Conservation (phyloP, 345 rosid genomes). For the Camelina laxa region DNA sequence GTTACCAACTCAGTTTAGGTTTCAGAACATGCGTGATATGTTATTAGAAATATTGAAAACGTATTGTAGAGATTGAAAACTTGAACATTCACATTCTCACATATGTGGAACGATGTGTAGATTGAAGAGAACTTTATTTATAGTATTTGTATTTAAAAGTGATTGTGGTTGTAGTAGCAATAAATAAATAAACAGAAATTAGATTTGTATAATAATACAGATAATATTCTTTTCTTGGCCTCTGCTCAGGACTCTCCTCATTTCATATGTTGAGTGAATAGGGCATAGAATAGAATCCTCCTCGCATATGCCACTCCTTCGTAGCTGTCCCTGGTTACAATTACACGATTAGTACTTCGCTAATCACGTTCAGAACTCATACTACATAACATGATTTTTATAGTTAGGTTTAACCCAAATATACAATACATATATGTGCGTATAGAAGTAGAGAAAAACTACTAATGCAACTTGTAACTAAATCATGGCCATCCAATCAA, state of each 20-base stretch:
- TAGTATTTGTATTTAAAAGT: background rate
- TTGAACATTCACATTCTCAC: too few species aligned
- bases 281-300: conserved; percentile 21
- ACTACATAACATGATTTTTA: background rate
- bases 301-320: conserved; percentile 31
- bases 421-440: too few species aligned
- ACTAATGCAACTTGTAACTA: background rate
- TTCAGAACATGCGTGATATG: background rate
- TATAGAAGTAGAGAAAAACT: too few species aligned
- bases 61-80: background rate
- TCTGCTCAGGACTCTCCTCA: conserved; percentile 18
- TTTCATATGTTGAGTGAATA: conserved; percentile 10
- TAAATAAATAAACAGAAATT: background rate
- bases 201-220: background rate
- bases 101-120: background rate
- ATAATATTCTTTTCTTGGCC: conserved; percentile 16
- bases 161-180: background rate
- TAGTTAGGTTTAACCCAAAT: too few species aligned
- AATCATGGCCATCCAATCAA: conserved; percentile 25
- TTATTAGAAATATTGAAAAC: conserved; percentile 4
- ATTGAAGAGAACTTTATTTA: background rate
- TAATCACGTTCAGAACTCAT: conserved; percentile 11
- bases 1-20: conserved; percentile 31
- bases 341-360: conserved; percentile 14
- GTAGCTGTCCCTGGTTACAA: conserved; percentile 20